A percentile compares a stretch with the other conserved stretches of the same genome.
phyloP scores from a whole-genome alignment of 306 rosid species.

The Phaseolus lunatus region DNA sequence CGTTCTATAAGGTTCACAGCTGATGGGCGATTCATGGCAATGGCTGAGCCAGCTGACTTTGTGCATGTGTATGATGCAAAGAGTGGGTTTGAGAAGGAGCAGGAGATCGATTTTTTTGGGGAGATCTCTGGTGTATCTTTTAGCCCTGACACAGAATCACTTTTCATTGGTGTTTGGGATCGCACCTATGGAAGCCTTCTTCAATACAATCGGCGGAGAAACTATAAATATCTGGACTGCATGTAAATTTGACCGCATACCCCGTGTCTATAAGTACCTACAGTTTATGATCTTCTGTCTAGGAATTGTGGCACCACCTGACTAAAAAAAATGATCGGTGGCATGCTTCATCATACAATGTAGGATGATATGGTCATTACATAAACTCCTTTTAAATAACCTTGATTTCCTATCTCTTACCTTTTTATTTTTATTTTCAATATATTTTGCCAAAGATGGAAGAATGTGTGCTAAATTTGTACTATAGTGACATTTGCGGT shows the following conservation, averaged over 20 bases:
- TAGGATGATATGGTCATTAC: slow-evolving; percentile 39
- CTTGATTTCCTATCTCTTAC: not conserved
- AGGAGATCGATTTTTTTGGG: slow-evolving; percentile 81
- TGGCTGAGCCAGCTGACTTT: slow-evolving; percentile 88
- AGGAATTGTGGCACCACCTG: slow-evolving; percentile 40
- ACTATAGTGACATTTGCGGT: not conserved
- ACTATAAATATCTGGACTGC: slow-evolving; percentile 63
- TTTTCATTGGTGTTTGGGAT: slow-evolving; percentile 81
- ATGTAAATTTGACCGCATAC: slow-evolving; percentile 49
- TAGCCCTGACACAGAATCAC: slow-evolving; percentile 87
- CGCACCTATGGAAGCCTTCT: slow-evolving; percentile 87
- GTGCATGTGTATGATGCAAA: slow-evolving; percentile 78
- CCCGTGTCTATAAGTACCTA: slow-evolving; percentile 35
- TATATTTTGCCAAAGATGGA: slow-evolving; percentile 1
- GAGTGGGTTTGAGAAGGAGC: slow-evolving; percentile 73
- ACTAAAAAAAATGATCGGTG: slow-evolving; percentile 40
- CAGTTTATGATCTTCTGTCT: slow-evolving; percentile 22
- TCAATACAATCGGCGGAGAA: slow-evolving; percentile 67
- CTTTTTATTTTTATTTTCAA: not conserved
- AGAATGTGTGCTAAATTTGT: slow-evolving; percentile 2
- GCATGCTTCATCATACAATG: slow-evolving; percentile 39
- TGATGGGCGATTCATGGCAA: slow-evolving; percentile 79
- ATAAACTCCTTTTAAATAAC: slow-evolving; percentile 41
- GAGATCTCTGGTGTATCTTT: slow-evolving; percentile 85
- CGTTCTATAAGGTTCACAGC: slow-evolving; percentile 78